Base-by-base conservation (phyloP, 805 yeast genomes). In the Wickerhamiella lipophila region DNA sequence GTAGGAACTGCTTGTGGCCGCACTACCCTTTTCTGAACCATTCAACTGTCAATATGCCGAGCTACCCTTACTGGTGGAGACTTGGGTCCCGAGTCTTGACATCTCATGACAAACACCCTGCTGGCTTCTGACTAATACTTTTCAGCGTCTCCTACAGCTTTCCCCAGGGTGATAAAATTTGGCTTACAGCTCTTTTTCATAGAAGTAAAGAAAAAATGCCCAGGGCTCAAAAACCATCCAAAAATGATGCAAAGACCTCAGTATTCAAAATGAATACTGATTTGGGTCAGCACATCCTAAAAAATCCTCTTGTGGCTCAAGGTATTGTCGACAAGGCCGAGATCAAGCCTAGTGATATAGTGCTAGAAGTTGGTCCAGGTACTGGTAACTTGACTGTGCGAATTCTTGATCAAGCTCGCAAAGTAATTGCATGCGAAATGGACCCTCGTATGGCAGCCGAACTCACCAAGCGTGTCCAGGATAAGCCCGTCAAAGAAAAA, bases 391-490 rank as follows among this genome's bases (percentile, higher is more conserved):
- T 92, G 67, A 92, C 98, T 0, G 94, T 89, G 32, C 74, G 94
- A 53, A 92, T 92, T 32, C 67, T 92, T 49, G 96, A 89, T 58
- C 82, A 87, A 64, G 97, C 96, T 0, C 74, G 84, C 50, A 87
- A 85, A 58, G 96, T 89, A n/a, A 76, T 85, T 43, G 98, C 97
- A 0, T 92, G 84, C 48, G 98, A 92, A 69, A 88, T 88, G 86
- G 98, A 92, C 68, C 98, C 98, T n/a, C 74, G 96, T 68, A 92
- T 92, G 98, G 98, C 97, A 2, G 97, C 97, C 0, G 98, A 92
- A 66, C 72, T 92, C 59, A 86, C 96, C 9, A 92, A 92, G 65
- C 81, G 98, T 71, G 97, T 92, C 13, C 96, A 86, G 60, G 96
- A 96, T 11, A 89, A 94, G n/a, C 88, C 96, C 1, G 81, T 76